Evolutionary conservation across 768 basidiomycete species (phyloP).

Genomic region (Amanita exitialis): DNA sequence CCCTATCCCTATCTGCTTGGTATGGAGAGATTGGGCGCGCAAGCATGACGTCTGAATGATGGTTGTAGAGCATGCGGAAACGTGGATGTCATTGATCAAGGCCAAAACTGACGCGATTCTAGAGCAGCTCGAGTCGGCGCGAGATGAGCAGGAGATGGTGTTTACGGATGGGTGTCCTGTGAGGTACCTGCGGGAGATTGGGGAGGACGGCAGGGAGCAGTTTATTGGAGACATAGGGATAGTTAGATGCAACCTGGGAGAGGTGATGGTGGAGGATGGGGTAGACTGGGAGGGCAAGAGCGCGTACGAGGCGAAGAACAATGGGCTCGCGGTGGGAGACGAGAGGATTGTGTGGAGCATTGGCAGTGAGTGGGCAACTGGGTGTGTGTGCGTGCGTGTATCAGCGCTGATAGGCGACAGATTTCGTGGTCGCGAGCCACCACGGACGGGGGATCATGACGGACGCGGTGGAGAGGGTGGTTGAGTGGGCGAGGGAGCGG

Average conservation of each 20-base stretch:
- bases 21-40: constrained; percentile 8
- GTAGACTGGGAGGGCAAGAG: constrained; percentile 27
- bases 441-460: constrained; percentile 48
- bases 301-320: constrained; percentile 27
- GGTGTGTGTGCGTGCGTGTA: no score
- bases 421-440: constrained; percentile 17
- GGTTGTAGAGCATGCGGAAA: constrained; percentile 17
- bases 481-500: constrained; percentile 56
- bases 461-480: constrained; percentile 42
- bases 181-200: constrained; percentile 37
- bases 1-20: constrained; percentile 40
- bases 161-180: constrained; percentile 36
- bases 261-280: constrained; percentile 16
- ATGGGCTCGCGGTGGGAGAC: constrained; percentile 31
- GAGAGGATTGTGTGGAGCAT: constrained; percentile 32
- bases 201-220: constrained; percentile 39
- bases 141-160: constrained; percentile 14
- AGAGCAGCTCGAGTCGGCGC: constrained; percentile 17
- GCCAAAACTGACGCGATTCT: constrained; percentile 17
- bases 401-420: constrained; percentile 7
- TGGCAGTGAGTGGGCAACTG: constrained; percentile 10
- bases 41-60: neutral
- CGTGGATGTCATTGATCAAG: constrained; percentile 15
- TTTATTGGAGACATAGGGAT: constrained; percentile 38
- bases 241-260: constrained; percentile 21